Percentiles rank a stretch among this genome's conserved stretches.
Conservation (phyloP, 495 filamentous ascomycete species). For the Haplographium delicatum region DNA sequence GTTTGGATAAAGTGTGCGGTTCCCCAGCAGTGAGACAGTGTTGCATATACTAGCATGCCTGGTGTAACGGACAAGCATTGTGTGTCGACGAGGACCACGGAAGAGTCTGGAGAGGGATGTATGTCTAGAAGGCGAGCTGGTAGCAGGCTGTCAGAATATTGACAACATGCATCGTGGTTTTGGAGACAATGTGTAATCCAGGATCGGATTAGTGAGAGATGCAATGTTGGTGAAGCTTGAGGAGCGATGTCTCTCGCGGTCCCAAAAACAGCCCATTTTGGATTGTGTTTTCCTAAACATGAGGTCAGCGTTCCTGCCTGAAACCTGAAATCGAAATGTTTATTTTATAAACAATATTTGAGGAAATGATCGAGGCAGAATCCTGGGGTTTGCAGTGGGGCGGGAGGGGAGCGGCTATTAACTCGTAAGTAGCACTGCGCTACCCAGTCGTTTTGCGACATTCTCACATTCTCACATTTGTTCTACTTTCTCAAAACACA, state of each 20-base stretch:
- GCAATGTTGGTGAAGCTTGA: neutral
- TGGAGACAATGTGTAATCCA: neutral
- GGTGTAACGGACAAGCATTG: neutral
- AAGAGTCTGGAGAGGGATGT: neutral
- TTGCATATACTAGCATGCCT: neutral
- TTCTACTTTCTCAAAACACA: too few species aligned
- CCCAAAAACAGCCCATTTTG: neutral
- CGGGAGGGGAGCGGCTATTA: too few species aligned
- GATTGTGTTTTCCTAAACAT: neutral
- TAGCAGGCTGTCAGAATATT: neutral
- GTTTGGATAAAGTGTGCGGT: neutral
- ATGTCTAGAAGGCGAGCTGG: neutral
- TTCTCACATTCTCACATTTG: too few species aligned
- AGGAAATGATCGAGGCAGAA: too few species aligned
- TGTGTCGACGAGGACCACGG: neutral
- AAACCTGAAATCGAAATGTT: neutral
- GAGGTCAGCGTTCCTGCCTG: neutral
- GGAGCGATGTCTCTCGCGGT: neutral
- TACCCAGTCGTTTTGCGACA: too few species aligned
- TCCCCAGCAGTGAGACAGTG: slow-evolving; percentile 16
- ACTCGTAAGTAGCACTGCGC: too few species aligned
- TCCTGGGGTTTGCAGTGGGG: too few species aligned
- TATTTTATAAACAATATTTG: too few species aligned
- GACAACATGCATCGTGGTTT: neutral
- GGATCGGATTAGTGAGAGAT: neutral